Evolutionary conservation across 305 asterid species (phyloP).

Genomic region (Fraxinus greggii): DNA sequence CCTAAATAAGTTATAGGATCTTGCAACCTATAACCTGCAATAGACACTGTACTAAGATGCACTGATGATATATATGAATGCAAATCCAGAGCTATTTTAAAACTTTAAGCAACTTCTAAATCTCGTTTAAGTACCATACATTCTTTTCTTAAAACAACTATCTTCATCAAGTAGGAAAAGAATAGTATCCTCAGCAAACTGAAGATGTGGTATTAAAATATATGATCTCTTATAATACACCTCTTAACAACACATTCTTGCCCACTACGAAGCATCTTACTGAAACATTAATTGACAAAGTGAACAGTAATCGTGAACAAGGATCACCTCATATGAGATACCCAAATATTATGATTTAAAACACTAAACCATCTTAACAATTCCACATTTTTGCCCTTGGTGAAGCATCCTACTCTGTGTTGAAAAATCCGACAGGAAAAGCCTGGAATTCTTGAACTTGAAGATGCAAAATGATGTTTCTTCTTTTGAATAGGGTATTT

Average conservation of each 20-base stretch:
- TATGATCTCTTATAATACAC: neutral
- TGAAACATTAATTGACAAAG: neutral
- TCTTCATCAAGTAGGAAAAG: neutral
- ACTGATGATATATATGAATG: neutral
- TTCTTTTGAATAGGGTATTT: neutral
- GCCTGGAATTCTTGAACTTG: neutral
- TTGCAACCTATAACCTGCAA: neutral
- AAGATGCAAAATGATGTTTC: neutral
- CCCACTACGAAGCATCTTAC: neutral
- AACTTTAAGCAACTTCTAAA: neutral
- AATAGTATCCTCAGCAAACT: neutral
- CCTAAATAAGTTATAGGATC: neutral
- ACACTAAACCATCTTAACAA: neutral
- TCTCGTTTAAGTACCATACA: neutral
- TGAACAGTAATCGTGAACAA: neutral
- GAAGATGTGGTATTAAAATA: neutral
- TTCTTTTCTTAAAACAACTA: neutral
- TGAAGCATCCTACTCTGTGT: neutral
- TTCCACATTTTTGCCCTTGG: neutral
- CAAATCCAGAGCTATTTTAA: neutral
- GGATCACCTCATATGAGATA: neutral
- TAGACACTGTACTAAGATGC: neutral
- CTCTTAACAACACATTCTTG: neutral
- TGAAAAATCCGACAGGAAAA: neutral
- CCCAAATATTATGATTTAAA: neutral